These are phyloP conservation scores for Xylariaceae sp. DNA, from an alignment of 2,329 filamentous ascomycete genomes.

Conservation along the genomic window DNA sequence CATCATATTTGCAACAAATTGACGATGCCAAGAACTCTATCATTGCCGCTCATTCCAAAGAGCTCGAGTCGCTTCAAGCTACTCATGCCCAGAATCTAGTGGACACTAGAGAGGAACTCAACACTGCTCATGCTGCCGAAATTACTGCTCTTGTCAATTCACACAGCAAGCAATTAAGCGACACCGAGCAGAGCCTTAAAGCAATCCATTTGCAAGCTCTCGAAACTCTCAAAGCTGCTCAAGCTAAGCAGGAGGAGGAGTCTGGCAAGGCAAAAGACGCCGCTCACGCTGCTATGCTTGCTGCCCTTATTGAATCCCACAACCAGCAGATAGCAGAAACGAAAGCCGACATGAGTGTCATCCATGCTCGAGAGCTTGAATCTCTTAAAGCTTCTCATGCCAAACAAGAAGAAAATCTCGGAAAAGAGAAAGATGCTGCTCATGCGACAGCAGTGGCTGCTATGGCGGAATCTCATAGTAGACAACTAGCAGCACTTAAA, in stretches of 20 bases:
- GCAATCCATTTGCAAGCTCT: conserved; percentile 29
- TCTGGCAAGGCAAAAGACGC: conserved; percentile 29
- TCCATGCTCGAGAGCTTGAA: conserved; percentile 32
- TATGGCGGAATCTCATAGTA: conserved; percentile 35
- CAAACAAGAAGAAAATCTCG: conserved; percentile 31
- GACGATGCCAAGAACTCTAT: conserved; percentile 32
- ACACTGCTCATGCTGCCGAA: conserved; percentile 30
- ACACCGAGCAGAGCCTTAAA: conserved; percentile 25
- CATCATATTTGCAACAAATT: conserved; percentile 31
- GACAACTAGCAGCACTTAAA: conserved; percentile 36
- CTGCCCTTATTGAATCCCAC: conserved; percentile 23
- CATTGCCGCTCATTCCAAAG: conserved; percentile 25
- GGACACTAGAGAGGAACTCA: conserved; percentile 29
- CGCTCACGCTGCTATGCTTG: conserved; percentile 33
- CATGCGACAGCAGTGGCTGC: conserved; percentile 36
- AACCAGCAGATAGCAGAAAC: conserved; percentile 27
- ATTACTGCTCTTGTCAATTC: conserved; percentile 30
- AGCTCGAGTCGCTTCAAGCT: conserved; percentile 34
- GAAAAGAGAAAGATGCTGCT: conserved; percentile 28
- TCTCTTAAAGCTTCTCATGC: conserved; percentile 26
- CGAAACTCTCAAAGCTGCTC: conserved; percentile 20
- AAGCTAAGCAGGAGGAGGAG: conserved; percentile 19
- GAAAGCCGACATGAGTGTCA: conserved; percentile 21
- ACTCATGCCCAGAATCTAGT: conserved; percentile 28
- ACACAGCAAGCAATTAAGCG: conserved; percentile 29